phyloP scores from a whole-genome alignment of 1,284 basidiomycete genomes.

The Rhodotorula sp. region DNA sequence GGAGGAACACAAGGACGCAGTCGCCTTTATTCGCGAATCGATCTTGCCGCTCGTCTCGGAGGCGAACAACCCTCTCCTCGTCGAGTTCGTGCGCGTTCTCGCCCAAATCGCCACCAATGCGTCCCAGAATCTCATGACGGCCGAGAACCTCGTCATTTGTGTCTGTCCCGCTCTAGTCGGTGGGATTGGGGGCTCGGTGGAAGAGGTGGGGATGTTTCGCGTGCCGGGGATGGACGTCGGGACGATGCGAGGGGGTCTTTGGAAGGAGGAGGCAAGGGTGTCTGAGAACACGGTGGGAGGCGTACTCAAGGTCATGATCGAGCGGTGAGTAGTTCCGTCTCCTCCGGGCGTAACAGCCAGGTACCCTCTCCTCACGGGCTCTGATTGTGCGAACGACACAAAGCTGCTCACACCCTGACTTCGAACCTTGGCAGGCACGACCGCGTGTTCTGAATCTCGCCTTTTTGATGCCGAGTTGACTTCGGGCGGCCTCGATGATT shows the following conservation, averaged over 20 bases:
- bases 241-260: not conserved
- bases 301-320: slow-evolving; percentile 30
- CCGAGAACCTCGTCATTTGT: slow-evolving; percentile 41
- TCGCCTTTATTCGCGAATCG: slow-evolving; percentile 16
- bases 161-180: slow-evolving; percentile 36
- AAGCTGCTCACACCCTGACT: too few relatives aligned
- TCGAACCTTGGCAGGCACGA: too few relatives aligned
- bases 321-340: slow-evolving; percentile 11
- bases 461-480: too few relatives aligned
- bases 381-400: too few relatives aligned
- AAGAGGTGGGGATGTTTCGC: slow-evolving; percentile 29
- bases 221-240: slow-evolving; percentile 14
- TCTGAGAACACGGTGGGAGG: slow-evolving; percentile 26
- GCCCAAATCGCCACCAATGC: slow-evolving; percentile 2
- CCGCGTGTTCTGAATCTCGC: too few relatives aligned
- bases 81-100: slow-evolving; percentile 20
- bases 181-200: slow-evolving; percentile 22
- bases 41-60: slow-evolving; percentile 23
- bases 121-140: slow-evolving; percentile 38
- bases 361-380: too few relatives aligned
- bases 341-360: not conserved
- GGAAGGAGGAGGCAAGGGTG: not conserved
- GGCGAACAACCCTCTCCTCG: slow-evolving; percentile 5
- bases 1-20: too few relatives aligned
- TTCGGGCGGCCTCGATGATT: too few relatives aligned